Evolutionary conservation across 1,284 basidiomycete species (phyloP).

Genomic region (Sparassis latifolia): DNA sequence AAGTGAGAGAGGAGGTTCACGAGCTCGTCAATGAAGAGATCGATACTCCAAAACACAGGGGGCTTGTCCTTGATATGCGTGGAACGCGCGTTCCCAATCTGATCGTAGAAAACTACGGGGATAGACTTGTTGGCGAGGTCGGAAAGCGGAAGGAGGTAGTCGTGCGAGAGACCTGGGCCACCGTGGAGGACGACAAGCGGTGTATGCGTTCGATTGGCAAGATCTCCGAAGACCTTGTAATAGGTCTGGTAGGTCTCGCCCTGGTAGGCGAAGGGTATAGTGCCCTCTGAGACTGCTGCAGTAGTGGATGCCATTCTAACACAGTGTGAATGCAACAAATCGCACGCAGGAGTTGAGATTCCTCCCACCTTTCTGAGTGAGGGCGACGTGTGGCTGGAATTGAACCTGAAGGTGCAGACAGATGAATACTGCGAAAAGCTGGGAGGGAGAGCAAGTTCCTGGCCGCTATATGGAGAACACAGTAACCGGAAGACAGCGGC

Average conservation of each 20-base stretch:
- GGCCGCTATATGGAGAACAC: too few species aligned
- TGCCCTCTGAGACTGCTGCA: conserved; percentile 8
- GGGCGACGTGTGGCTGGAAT: too few species aligned
- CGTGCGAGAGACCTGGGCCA: conserved; percentile 25
- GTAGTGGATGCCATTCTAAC: conserved; percentile 1
- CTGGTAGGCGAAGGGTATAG: conserved; percentile 13
- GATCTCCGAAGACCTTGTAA: conserved; percentile 13
- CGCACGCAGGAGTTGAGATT: too few species aligned
- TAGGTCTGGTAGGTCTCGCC: conserved; percentile 17
- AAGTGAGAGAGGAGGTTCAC: conserved; percentile 24
- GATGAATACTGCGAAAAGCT: too few species aligned
- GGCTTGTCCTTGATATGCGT: conserved; percentile 26
- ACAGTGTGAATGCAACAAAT: too few species aligned
- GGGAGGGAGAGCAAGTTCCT: too few species aligned
- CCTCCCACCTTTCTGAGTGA: too few species aligned
- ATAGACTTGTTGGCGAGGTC: conserved; percentile 16
- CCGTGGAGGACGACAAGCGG: conserved; percentile 32
- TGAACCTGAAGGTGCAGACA: too few species aligned
- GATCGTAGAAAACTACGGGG: conserved; percentile 32
- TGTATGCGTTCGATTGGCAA: conserved; percentile 7
- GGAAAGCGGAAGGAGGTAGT: conserved; percentile 22
- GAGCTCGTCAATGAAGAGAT: conserved; percentile 29
- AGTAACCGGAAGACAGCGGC: too few species aligned
- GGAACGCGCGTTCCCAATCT: conserved; percentile 26
- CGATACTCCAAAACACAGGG: conserved; percentile 25